Percentiles rank a stretch among this genome's conserved stretches.
Conservation (phyloP, 768 basidiomycete species). For the Russula brevipes region DNA sequence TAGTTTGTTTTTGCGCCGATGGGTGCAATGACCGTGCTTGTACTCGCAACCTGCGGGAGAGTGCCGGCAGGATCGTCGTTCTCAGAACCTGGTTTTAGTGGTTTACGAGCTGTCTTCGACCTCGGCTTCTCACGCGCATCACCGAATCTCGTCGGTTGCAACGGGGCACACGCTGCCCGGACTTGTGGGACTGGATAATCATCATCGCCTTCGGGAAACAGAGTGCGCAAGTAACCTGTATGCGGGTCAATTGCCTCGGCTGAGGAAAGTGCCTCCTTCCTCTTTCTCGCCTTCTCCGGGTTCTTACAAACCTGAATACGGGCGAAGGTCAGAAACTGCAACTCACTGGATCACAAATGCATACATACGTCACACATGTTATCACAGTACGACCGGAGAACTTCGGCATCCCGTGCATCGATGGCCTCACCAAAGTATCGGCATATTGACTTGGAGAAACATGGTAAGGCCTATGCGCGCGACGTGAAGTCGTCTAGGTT, state of each 20-base stretch:
- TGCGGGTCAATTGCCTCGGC: slow-evolving; percentile 33
- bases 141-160: not conserved
- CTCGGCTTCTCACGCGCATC: not conserved
- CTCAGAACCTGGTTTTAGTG: not conserved
- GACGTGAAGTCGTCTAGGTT: not conserved
- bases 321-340: not conserved
- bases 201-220: slow-evolving; percentile 30
- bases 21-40: slow-evolving; percentile 21
- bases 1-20: slow-evolving; percentile 20
- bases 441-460: slow-evolving; percentile 54
- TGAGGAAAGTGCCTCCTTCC: slow-evolving; percentile 47
- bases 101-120: not conserved
- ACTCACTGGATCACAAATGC: not conserved
- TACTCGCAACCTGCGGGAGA: slow-evolving; percentile 14
- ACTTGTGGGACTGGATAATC: slow-evolving; percentile 21
- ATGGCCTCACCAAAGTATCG: slow-evolving; percentile 75
- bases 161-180: not conserved
- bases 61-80: not conserved
- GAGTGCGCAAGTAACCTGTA: slow-evolving; percentile 17
- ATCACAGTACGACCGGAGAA: slow-evolving; percentile 53
- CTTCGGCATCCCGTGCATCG: slow-evolving; percentile 41
- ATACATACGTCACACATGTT: slow-evolving; percentile 75
- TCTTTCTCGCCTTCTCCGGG: slow-evolving; percentile 55
- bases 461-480: not conserved
- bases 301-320: slow-evolving; percentile 65